A percentile compares a stretch with the other conserved stretches of the same genome.
phyloP scores from a whole-genome alignment of 768 basidiomycete species.

The Lactarius tabidus region DNA sequence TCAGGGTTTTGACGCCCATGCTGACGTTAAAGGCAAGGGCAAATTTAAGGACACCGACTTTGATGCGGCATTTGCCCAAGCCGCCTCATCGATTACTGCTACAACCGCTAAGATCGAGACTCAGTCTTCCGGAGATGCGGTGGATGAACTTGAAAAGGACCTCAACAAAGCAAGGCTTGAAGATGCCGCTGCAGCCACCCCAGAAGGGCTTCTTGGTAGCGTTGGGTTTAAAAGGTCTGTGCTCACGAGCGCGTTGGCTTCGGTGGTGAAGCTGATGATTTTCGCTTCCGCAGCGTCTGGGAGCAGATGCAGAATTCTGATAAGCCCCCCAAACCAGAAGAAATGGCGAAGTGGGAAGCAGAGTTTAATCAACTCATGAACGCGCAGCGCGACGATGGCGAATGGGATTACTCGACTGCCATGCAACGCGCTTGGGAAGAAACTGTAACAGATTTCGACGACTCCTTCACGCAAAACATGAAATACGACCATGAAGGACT shows the following conservation, averaged over 20 bases:
- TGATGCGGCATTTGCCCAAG: slow-evolving; percentile 78
- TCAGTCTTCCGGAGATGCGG: slow-evolving; percentile 21
- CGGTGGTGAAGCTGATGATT: not conserved
- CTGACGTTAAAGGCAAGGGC: slow-evolving; percentile 60
- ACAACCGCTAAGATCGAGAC: slow-evolving; percentile 36
- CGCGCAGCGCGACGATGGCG: slow-evolving; percentile 53
- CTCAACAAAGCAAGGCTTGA: slow-evolving; percentile 34
- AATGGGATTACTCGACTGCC: slow-evolving; percentile 48
- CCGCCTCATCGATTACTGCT: slow-evolving; percentile 48
- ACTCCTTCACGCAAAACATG: slow-evolving; percentile 32
- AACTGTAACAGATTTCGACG: slow-evolving; percentile 31
- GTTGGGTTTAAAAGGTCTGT: slow-evolving; percentile 55
- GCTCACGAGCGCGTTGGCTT: not conserved
- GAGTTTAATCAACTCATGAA: slow-evolving; percentile 79
- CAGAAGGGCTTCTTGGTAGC: slow-evolving; percentile 25
- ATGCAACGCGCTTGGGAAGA: slow-evolving; percentile 61
- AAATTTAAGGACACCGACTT: slow-evolving; percentile 76
- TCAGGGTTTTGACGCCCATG: slow-evolving; percentile 24
- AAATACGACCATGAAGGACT: slow-evolving; percentile 71
- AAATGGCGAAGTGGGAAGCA: slow-evolving; percentile 77
- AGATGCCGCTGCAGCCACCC: slow-evolving; percentile 15
- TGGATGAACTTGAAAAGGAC: slow-evolving; percentile 47
- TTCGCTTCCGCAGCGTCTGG: slow-evolving; percentile 49
- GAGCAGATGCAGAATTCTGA: slow-evolving; percentile 56
- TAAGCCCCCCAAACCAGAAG: slow-evolving; percentile 53